Percentiles rank a stretch among this genome's conserved stretches.
phyloP scores from a whole-genome alignment of 805 yeast species.

The Hanseniaspora guilliermondii region DNA sequence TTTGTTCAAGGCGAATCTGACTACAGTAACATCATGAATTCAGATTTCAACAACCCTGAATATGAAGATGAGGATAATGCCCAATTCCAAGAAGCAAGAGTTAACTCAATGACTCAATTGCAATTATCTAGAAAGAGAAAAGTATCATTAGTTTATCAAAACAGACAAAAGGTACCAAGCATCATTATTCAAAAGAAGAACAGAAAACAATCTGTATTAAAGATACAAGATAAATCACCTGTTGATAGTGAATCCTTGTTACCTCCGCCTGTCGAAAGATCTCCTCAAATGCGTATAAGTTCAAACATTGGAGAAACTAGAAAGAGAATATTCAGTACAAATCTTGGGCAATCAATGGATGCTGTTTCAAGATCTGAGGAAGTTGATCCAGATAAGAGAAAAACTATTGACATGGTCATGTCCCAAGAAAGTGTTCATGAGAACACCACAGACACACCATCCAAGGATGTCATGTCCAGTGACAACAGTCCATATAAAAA shows the following conservation, averaged over 20 bases:
- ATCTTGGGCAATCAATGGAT: constrained; percentile 23
- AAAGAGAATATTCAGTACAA: constrained; percentile 23
- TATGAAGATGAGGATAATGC: constrained; percentile 1
- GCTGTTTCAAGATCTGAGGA: constrained; percentile 30
- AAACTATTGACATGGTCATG: constrained; percentile 26
- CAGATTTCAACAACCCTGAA: constrained; percentile 3
- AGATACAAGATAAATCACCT: constrained; percentile 19
- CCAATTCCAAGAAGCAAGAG: neutral
- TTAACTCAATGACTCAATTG: constrained; percentile 8
- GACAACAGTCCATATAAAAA: constrained; percentile 2
- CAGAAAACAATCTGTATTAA: constrained; percentile 5
- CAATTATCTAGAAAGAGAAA: constrained; percentile 14
- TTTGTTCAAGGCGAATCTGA: neutral
- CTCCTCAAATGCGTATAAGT: constrained; percentile 30
- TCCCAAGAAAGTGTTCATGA: neutral
- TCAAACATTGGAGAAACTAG: constrained; percentile 23
- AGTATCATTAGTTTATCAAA: constrained; percentile 6
- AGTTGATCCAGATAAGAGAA: constrained; percentile 29
- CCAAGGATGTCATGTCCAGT: neutral
- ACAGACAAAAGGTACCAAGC: constrained; percentile 15
- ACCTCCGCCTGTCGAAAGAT: constrained; percentile 31
- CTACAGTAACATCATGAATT: neutral
- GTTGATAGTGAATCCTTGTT: constrained; percentile 21
- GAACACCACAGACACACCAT: neutral
- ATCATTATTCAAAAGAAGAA: constrained; percentile 24